These are phyloP conservation scores for Lasiodiplodia sp. DNA, from an alignment of 2,329 filamentous ascomycete genomes.

Conservation along the genomic window DNA sequence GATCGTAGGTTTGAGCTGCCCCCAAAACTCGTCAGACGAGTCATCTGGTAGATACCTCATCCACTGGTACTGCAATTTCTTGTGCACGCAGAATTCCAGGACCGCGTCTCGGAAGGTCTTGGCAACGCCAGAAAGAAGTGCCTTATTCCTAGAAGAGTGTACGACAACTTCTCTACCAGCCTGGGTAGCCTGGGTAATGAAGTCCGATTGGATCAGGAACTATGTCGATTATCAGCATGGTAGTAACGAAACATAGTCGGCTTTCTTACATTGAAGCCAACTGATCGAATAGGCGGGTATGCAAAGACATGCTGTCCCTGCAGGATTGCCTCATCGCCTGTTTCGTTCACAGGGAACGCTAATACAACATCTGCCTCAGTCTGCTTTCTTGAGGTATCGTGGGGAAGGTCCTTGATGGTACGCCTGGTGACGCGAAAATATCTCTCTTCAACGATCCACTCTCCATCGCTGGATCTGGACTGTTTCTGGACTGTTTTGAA, in stretches of 20 bases:
- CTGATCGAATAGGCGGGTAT: conserved; percentile 54
- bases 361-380: conserved; percentile 50
- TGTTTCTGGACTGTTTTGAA: not conserved
- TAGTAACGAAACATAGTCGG: too few species aligned
- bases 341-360: conserved; percentile 54
- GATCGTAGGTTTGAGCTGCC: not conserved
- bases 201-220: conserved; percentile 9
- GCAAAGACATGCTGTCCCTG: conserved; percentile 54
- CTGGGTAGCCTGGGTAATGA: not conserved
- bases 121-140: not conserved
- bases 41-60: conserved; percentile 6
- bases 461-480: not conserved
- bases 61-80: not conserved
- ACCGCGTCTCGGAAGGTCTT: not conserved
- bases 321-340: conserved; percentile 42
- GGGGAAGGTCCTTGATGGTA: not conserved
- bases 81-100: not conserved
- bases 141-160: not conserved
- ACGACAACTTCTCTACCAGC: not conserved
- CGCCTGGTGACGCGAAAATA: not conserved
- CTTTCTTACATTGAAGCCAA: conserved; percentile 51
- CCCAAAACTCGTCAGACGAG: not conserved
- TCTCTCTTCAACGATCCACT: not conserved
- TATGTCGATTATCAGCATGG: not conserved
- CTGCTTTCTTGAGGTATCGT: not conserved